Base-by-base conservation (phyloP, 2,329 filamentous ascomycete species). In the Trichoderma cornu-damae region DNA sequence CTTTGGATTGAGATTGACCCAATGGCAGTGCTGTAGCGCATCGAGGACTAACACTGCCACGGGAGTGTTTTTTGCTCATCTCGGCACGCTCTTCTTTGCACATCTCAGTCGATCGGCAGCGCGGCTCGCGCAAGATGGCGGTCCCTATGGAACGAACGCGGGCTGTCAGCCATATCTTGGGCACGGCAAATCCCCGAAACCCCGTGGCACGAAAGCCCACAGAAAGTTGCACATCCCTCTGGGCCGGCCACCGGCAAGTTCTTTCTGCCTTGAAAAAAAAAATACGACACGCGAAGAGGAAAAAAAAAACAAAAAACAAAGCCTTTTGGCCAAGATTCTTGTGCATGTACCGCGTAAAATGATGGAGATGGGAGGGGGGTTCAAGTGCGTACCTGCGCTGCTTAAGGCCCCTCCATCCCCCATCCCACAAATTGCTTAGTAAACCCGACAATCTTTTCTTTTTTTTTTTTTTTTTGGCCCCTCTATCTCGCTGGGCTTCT, bases 261-360 rank as follows among this genome's bases (percentile, higher is more conserved):
- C n/a, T n/a, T n/a, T n/a, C n/a, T n/a, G 52, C 32, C 11, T 26
- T 37, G 28, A 24, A 30, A 18, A 38, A 43, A 44, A 24, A 30
- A 16, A 37, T 14, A 22, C 37, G 49, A 50, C 22, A 16, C 24
- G 8, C 24, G 24, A 28, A 42, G 35, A 42, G 16, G 20, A 11
- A 22, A 30, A 26, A n/a, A 35, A 61, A 53, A 64, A 20, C 35
- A 11, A 22, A 30, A 26, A n/a, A 35, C 59, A 53, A 64, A 20
- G 24, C 35, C 16, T 18, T 1, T 14, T n/a, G 14, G 42, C 18
- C 34, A 34, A 54, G 51, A 54, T 54, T n/a, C 51, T 28, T 46
- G 51, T 18, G 28, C 30, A 26, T 20, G 16, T 42, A 28, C 22
- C 8, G 22, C 22, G n/a, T 9, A 35, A 22, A 20, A 14, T 2